These are phyloP conservation scores for Penicillium turbatum DNA, from an alignment of 495 filamentous ascomycete genomes.

Conservation along the genomic window DNA sequence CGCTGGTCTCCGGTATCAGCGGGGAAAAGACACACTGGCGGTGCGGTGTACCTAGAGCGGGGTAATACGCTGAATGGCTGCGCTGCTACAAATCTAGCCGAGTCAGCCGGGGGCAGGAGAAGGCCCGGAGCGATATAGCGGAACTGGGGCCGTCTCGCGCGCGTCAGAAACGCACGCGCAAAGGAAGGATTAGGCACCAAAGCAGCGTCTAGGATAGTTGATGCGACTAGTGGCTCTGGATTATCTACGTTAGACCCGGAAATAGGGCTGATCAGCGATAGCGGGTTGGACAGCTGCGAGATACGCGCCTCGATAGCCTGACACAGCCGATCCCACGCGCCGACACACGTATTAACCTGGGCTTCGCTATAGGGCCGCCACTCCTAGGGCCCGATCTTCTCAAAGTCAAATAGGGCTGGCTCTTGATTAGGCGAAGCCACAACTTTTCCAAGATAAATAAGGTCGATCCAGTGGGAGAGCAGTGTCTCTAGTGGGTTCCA, in stretches of 20 bases:
- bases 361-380: conserved; percentile 17
- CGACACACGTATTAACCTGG: conserved; percentile 15
- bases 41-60: conserved; percentile 9
- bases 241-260: conserved; percentile 5
- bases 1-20: conserved; percentile 13
- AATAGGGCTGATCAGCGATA: neutral
- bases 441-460: conserved; percentile 30
- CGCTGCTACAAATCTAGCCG: conserved; percentile 5
- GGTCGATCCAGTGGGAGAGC: conserved; percentile 31
- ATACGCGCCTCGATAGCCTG: conserved; percentile 8
- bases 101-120: conserved; percentile 13
- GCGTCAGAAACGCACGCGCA: conserved; percentile 10
- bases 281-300: conserved; percentile 9
- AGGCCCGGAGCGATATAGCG: conserved; percentile 15
- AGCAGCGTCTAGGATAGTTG: conserved; percentile 12
- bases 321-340: conserved; percentile 14
- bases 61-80: conserved; percentile 11
- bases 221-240: conserved; percentile 10
- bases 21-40: conserved; percentile 16
- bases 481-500: conserved; percentile 38
- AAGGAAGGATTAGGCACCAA: conserved; percentile 12
- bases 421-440: conserved; percentile 16
- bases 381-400: conserved; percentile 18
- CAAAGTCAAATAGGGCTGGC: conserved; percentile 12
- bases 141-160: conserved; percentile 11